A percentile compares a stretch with the other conserved stretches of the same genome.
Evolutionary conservation across 805 yeast species (phyloP).

Genomic region (Metschnikowia colocasiae): DNA sequence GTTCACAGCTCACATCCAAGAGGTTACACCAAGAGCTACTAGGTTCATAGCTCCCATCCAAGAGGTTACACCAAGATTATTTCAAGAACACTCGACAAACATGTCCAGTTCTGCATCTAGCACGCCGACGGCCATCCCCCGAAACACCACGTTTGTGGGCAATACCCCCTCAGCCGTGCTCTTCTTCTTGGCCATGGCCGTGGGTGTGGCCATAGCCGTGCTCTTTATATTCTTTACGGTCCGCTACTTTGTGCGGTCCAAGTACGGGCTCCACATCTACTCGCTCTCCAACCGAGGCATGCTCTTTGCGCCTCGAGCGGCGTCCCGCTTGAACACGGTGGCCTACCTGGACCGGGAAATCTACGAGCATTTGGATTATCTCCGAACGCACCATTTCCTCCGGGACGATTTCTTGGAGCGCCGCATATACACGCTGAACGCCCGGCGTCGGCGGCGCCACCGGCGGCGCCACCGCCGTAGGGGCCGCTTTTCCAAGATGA

Average conservation of each 20-base stretch:
- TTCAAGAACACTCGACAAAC: too few relatives aligned
- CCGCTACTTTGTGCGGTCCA: constrained; percentile 56
- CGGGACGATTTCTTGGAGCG: constrained; percentile 31
- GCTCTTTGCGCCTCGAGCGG: constrained; percentile 14
- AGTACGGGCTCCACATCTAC: constrained; percentile 50
- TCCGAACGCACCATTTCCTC: constrained; percentile 30
- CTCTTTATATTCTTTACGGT: constrained; percentile 58
- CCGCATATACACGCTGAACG: constrained; percentile 17
- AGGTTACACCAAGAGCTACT: too few relatives aligned
- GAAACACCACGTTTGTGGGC: constrained; percentile 32
- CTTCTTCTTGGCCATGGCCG: constrained; percentile 60
- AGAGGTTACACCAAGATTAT: too few relatives aligned
- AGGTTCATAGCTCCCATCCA: too few relatives aligned
- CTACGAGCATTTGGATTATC: constrained; percentile 34
- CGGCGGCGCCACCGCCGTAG: constrained; percentile 34
- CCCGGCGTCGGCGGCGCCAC: constrained; percentile 10
- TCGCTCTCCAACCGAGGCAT: constrained; percentile 29
- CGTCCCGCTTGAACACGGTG: constrained; percentile 10
- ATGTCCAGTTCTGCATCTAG: not conserved
- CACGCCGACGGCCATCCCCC: not conserved
- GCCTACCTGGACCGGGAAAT: constrained; percentile 25
- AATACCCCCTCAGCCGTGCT: constrained; percentile 60
- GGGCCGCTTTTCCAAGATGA: constrained; percentile 43
- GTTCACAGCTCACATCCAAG: too few relatives aligned
- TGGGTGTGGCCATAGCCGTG: constrained; percentile 55